Evolutionary conservation across 148 eudicot species (phyloP).

Genomic region (Salicornia ramosissima): DNA sequence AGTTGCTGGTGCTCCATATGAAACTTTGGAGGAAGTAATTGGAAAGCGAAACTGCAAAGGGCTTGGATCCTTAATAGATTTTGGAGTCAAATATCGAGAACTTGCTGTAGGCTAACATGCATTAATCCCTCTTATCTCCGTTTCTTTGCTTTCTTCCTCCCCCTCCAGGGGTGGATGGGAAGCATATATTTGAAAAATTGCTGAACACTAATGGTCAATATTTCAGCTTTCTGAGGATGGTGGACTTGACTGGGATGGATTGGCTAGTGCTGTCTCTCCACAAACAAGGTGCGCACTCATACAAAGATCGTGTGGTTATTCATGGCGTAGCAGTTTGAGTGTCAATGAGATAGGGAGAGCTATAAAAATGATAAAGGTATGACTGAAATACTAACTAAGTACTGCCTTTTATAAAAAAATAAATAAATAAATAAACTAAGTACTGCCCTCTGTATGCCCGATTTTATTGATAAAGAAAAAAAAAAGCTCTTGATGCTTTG

Average conservation of each 20-base stretch:
- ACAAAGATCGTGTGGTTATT: constrained; percentile 96
- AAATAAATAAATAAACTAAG: too few relatives aligned
- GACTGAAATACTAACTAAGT: background rate
- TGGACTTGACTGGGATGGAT: constrained; percentile 76
- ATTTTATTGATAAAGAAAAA: background rate
- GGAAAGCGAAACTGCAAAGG: constrained; percentile 80
- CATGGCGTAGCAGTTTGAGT: constrained; percentile 93
- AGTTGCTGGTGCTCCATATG: constrained; percentile 97
- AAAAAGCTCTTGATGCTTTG: background rate
- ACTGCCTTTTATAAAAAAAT: too few relatives aligned
- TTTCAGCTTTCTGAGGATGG: constrained; percentile 82
- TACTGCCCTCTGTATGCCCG: background rate
- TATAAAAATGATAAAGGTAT: constrained; percentile 76
- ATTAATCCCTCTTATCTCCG: background rate
- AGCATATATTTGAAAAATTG: background rate
- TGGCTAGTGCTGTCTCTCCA: constrained; percentile 56
- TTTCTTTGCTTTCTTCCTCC: background rate
- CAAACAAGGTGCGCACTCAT: constrained; percentile 90
- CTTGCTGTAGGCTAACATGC: constrained; percentile 51
- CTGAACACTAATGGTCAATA: constrained; percentile 1
- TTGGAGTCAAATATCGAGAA: constrained; percentile 80
- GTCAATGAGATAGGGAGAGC: constrained; percentile 81
- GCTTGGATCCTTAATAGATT: constrained; percentile 82
- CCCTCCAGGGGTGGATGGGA: background rate
- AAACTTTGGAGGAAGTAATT: constrained; percentile 94